Evolutionary conservation across 768 basidiomycete species (phyloP), one percentile per base, ranked within the genome.

Genomic region (Boletus speciosus): DNA sequence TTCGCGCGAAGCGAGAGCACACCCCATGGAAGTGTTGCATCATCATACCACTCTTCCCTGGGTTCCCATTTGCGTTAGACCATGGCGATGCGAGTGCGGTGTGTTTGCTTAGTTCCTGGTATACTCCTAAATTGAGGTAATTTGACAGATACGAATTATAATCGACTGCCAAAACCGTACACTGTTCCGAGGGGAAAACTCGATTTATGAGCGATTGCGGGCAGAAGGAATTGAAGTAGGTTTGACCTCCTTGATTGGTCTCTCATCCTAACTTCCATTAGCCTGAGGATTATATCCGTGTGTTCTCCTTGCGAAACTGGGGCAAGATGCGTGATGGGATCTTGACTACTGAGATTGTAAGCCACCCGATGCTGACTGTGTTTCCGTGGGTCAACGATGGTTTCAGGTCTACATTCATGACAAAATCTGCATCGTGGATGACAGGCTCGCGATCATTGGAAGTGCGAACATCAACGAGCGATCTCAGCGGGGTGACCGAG

Each of bases 381-480:
- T 34, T 32, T 29, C 42, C 37, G 25, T 32, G 41, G 46, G 38
- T 57, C 67, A 27, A 69, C 14, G 40, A 49, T 10, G 47, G 29
- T 62, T 29, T 11, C 57, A 89, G 84, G 85, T 96, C 21, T 95
- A 97, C 71, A 91, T 96, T 57, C 93, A 96, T 66, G 89, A 42
- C 29, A 62, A 75, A 60, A 50, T 78, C 19, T 87, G 86, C 61
- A 85, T 98, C 51, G 94, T 98, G 5, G 97, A 99, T 67, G 96
- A 99, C 68, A 85, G 97, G 49, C 75, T 94, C 53, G 93, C 83
- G 32, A 93, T 97, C 65, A 97, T 97, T 59, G 93, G 93, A 15
- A 94, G 93, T 51, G 96, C 96, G 16, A 98, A 97, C 69, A 93
- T 99, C 75, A 98, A 99, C 66, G 97, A 99, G 68, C 84, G 97